phyloP scores from a whole-genome alignment of 805 yeast species.

The Blastobotrys mokoenaii region DNA sequence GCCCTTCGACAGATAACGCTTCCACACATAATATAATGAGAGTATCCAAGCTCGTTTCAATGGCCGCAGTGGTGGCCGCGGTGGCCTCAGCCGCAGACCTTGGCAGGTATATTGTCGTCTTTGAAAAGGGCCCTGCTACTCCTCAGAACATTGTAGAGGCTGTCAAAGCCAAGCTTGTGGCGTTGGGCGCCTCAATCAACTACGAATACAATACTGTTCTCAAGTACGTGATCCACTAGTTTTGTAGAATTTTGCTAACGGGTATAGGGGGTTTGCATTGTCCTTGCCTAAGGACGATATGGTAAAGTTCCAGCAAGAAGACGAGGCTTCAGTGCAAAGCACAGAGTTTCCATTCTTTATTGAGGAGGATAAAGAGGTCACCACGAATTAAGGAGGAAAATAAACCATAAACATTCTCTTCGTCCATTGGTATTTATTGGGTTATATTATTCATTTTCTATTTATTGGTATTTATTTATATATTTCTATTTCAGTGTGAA shows the following conservation, averaged over 20 bases:
- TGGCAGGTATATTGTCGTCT: constrained; percentile 23
- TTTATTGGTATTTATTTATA: background rate
- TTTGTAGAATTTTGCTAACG: background rate
- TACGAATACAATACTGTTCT: constrained; percentile 40
- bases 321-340: constrained; percentile 5
- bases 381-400: constrained; percentile 18
- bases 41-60: no score
- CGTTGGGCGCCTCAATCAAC: constrained; percentile 38
- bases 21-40: no score
- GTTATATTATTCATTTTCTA: background rate
- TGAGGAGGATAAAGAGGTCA: constrained; percentile 37
- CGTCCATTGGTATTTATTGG: background rate
- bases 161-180: constrained; percentile 29
- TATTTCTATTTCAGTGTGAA: no score
- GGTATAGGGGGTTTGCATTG: constrained; percentile 36
- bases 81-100: no score
- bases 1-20: no score
- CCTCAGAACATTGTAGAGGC: constrained; percentile 26
- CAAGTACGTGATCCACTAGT: constrained; percentile 22
- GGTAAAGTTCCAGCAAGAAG: constrained; percentile 12
- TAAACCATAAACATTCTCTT: no score
- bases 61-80: no score
- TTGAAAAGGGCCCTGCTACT: constrained; percentile 24
- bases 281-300: constrained; percentile 29
- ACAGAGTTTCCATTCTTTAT: constrained; percentile 35